Evolutionary conservation across 352 stramenopile species (phyloP).

Genomic region (Phytophthora macrochlamydospora): DNA sequence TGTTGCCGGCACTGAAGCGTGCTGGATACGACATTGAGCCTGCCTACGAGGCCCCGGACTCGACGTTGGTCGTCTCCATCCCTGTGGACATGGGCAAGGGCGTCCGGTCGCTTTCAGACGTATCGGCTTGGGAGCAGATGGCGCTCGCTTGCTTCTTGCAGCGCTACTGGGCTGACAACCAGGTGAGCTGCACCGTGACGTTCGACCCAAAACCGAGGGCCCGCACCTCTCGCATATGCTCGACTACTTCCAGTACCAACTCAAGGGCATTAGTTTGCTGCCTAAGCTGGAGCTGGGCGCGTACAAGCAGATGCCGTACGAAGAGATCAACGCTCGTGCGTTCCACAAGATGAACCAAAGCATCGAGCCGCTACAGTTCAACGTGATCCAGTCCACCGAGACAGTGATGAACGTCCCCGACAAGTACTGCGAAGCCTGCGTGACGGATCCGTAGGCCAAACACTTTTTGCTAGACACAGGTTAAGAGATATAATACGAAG

Average conservation of each 20-base stretch:
- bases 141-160: conserved; percentile 92
- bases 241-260: conserved; percentile 94
- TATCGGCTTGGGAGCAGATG: conserved; percentile 95
- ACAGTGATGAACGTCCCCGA: conserved; percentile 49
- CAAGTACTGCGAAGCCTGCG: conserved; percentile 64
- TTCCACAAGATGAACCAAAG: conserved; percentile 61
- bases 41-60: conserved; percentile 56
- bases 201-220: conserved; percentile 90
- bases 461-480: conserved; percentile 4
- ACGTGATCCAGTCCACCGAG: conserved; percentile 38
- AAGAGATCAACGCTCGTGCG: conserved; percentile 78
- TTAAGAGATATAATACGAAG: conserved; percentile 2
- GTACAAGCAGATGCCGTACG: conserved; percentile 93
- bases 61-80: conserved; percentile 91
- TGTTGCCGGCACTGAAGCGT: conserved; percentile 70
- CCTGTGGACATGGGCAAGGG: conserved; percentile 89
- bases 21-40: conserved; percentile 87
- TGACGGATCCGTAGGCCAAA: conserved; percentile 16
- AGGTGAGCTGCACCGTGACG: conserved; percentile 94
- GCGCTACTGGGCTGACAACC: conserved; percentile 94
- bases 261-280: conserved; percentile 93
- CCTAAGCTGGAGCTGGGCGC: conserved; percentile 78
- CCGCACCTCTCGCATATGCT: conserved; percentile 81
- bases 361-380: conserved; percentile 53
- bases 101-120: conserved; percentile 79